A percentile compares a stretch with the other conserved stretches of the same genome.
Conservation (phyloP, 768 basidiomycete species). For the Glaciozyma martinii region DNA sequence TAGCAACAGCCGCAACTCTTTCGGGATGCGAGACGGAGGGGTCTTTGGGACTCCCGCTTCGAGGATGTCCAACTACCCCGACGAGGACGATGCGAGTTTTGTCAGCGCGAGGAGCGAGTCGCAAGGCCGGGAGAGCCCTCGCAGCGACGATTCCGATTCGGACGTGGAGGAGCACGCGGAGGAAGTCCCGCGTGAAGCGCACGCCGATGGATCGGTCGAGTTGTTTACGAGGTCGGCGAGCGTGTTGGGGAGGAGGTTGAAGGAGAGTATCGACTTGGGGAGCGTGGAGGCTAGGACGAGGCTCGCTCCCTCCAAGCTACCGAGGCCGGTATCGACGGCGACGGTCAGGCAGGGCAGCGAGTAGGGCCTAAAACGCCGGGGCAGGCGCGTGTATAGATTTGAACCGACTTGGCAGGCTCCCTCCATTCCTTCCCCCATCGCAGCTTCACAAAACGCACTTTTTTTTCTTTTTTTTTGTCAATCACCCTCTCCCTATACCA, state of each 20-base stretch:
- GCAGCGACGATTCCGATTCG: not conserved
- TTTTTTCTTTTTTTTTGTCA: too few species aligned
- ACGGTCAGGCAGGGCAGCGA: not conserved
- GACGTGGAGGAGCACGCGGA: not conserved
- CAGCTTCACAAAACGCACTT: too few species aligned
- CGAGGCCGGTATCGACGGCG: not conserved
- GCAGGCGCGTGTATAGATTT: not conserved
- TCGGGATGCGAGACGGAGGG: not conserved
- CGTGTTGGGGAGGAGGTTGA: not conserved
- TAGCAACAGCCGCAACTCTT: too few species aligned
- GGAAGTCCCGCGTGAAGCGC: not conserved
- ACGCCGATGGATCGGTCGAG: not conserved
- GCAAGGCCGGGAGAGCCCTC: too few species aligned
- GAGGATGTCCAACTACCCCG: not conserved
- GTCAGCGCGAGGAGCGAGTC: not conserved
- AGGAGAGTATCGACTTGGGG: not conserved
- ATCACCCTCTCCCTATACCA: too few species aligned
- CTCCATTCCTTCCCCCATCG: too few species aligned
- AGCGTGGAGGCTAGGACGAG: not conserved
- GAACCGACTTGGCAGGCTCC: not conserved
- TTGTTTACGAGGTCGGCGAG: not conserved
- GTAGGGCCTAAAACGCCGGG: not conserved
- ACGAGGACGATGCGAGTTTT: not conserved
- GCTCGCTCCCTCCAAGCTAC: not conserved
- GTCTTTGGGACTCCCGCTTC: not conserved